Evolutionary conservation across 2,329 filamentous ascomycete genomes (phyloP), one percentile per base, ranked within the genome.

Genomic region (Thielaviopsis ethacetica): DNA sequence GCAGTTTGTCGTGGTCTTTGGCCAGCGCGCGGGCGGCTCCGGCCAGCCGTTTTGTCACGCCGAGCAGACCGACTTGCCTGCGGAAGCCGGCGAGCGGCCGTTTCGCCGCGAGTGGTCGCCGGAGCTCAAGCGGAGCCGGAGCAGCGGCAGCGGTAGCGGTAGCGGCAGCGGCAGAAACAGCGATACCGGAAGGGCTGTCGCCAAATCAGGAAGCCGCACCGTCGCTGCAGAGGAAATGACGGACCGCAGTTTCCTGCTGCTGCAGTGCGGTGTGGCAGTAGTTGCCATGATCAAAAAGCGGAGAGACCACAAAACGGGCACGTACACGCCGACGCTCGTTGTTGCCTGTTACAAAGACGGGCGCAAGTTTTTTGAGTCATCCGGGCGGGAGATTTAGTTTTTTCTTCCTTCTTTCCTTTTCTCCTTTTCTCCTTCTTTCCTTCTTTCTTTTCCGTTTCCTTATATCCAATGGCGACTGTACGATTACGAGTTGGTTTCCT

Each of bases 221-320:
- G 26, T 27, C 26, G 4, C 26, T 27, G 26, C 26, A 27, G 44
- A 59, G 13, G 47, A 59, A 30, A 53, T 58, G 22, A 56, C 60
- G 1, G 60, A 61, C 22, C 56, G 60, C 10, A 61, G 60, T 41
- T 44, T 61, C 24, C 19, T 61, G 22, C 17, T 61, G 22, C 38
- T 61, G 49, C 51, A 56, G 24, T 58, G 60, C n/a, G 60, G 60
- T 5, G 53, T 53, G 22, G 60, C 60, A 5, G 60, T 61, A 9
- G 60, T 61, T 19, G 49, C 57, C n/a, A 61, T 59, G 57, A 59
- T 61, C 26, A 61, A 61, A 34, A 58, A 54, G 44, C 55, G 59
- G 15, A 41, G 59, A 27, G 59, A 61, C 34, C 15, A 55, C 24
- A n/a, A 34, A 24, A 59, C 49, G 4, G 60, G 60, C 1, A 30